Evolutionary conservation across 306 rosid genomes (phyloP), one percentile per base, ranked within the genome.

Genomic region (Vigna hirtella): DNA sequence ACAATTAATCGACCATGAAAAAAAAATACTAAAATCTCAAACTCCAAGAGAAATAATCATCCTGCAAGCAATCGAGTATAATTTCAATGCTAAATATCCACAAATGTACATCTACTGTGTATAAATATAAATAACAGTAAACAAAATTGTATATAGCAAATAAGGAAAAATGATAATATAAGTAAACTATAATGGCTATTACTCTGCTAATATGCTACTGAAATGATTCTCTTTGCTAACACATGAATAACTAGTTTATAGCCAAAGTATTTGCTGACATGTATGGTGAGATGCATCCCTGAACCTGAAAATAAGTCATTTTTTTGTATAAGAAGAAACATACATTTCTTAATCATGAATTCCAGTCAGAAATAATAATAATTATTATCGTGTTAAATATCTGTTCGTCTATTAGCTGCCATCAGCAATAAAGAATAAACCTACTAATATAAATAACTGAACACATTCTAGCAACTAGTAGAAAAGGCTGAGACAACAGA

Each of bases 261-360:
- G 88, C 74, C 51, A 88, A 69, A 79, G 85, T 85, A 83, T 88
- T 85, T 9, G 86, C 79, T 38, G 87, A 79, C 86, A 92, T 84
- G 78, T 92, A 92, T 18, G 97, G 95, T 1, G 97, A 88, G 45
- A 86, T 73, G 80, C 95, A 88, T 40, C 93, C 97, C 86, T 87
- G 88, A 6, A 88, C 90, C 97, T 92, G 91, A 36, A 83, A 87
- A 66, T 10, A 57, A 57, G 66, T 9, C 64, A 55, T 62, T 66
- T 78, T 78, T 24, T 24, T 26, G 4, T 2, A 66, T 70, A 68
- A 81, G 77, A 69, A 72, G 17, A 73, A 65, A 7, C 42, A 4
- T 30, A 30, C 4, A 30, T 30, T 30, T 3, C 32, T 34, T n/a
- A 63, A 61, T 30, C 43, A 26, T 55, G 42, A 55, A 6, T 14